Evolutionary conservation across 306 rosid species (phyloP).

Genomic region (Quercus gilva): DNA sequence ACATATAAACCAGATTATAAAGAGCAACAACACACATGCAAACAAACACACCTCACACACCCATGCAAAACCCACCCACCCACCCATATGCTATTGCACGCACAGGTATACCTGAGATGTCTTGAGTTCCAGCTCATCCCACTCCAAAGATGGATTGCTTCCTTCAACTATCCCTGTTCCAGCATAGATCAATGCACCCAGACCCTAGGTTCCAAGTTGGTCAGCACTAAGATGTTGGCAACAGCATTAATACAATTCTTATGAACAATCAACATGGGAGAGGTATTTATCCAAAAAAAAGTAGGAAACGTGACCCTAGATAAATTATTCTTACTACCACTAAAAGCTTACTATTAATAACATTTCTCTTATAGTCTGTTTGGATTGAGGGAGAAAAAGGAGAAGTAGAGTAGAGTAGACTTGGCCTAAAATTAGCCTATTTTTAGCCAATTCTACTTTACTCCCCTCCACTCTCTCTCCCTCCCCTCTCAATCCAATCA

Average conservation of each 20-base stretch:
- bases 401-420: too few species aligned
- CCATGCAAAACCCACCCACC: background rate
- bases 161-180: constrained; percentile 98
- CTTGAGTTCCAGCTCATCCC: constrained; percentile 95
- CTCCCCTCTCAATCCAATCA: too few species aligned
- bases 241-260: background rate
- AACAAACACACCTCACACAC: background rate
- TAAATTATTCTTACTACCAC: constrained; percentile 5
- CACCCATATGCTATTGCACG: background rate
- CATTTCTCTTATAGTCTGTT: background rate
- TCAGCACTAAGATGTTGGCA: constrained; percentile 11
- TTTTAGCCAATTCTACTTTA: too few species aligned
- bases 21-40: background rate
- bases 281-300: background rate
- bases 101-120: constrained; percentile 68
- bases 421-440: too few species aligned
- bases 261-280: background rate
- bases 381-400: too few species aligned
- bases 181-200: constrained; percentile 79
- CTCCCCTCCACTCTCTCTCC: too few species aligned
- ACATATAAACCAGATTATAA: background rate
- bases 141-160: constrained; percentile 75
- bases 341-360: background rate
- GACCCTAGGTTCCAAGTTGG: constrained; percentile 46
- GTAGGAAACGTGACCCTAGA: background rate